Base-by-base conservation (phyloP, 768 basidiomycete genomes). In the Royoungia palumana region DNA sequence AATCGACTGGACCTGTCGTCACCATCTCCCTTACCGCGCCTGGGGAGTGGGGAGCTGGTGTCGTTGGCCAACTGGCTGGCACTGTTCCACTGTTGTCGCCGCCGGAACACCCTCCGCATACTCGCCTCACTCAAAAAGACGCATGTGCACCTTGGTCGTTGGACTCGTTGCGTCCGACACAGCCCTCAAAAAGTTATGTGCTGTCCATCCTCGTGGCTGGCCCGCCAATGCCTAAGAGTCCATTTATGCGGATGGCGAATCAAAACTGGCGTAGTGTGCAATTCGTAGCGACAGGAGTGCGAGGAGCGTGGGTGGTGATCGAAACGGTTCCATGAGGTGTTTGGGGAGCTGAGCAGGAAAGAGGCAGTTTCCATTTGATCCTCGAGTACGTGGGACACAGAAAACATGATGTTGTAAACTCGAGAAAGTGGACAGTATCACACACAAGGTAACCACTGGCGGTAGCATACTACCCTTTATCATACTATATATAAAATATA, bases 261-360 rank as follows among this genome's bases (percentile, higher is more conserved):
- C 59, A 14, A 66, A 68, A 14, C 64, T 67, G 4, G 69, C 12
- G 34, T 60, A 20, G 55, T 47, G 22, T 54, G 47, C 11, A 62
- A 67, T 50, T 50, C 63, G 8, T 57, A 64, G 11, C 69, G 72
- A 35, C 70, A 72, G 42, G 87, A 88, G 54, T 63, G 82, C 21
- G 83, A 87, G 58, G 83, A 87, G 53, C 72, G 87, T 0, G 82
- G 78, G 5, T 89, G 85, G 84, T 89, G 88, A 87, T 72, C 80
- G 12, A 56, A 81, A 35, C 69, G 83, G 38, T 86, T 87, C 55
- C 79, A 80, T 55, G 76, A 83, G 53, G 78, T 85, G 12, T 64
- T 83, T 49, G 62, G 68, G 11, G 86, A 87, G 60, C 60, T 83
- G 55, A 77, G 77, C 49, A 52, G 58, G 47, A 55, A 55, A 51